Evolutionary conservation across 768 basidiomycete genomes (phyloP).

Genomic region (Cyclocybe aegerita): DNA sequence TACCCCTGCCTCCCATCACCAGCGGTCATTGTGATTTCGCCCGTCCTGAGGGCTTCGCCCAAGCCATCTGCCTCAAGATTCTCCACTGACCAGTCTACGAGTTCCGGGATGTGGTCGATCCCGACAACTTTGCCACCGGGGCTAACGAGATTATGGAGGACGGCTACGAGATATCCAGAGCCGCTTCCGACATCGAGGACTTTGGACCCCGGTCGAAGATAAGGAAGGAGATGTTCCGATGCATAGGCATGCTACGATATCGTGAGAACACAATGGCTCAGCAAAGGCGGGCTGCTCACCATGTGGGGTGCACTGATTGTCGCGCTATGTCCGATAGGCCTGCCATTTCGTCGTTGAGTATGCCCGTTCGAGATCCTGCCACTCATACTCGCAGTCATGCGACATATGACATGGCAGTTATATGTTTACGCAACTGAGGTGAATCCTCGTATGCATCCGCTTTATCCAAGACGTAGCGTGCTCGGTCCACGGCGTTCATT

Average conservation of each 20-base stretch:
- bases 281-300: constrained; percentile 39
- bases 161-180: constrained; percentile 83
- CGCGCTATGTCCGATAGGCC: constrained; percentile 77
- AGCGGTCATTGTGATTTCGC: constrained; percentile 57
- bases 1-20: constrained; percentile 83
- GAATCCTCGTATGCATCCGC: constrained; percentile 73
- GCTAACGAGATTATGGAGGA: constrained; percentile 72
- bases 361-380: neutral
- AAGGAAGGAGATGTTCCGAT: constrained; percentile 70
- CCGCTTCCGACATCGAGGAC: constrained; percentile 92
- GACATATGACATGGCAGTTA: neutral
- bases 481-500: constrained; percentile 69
- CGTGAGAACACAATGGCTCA: neutral
- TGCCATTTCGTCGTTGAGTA: constrained; percentile 21
- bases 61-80: constrained; percentile 74
- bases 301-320: constrained; percentile 98
- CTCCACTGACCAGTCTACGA: constrained; percentile 65
- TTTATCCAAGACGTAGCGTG: constrained; percentile 56
- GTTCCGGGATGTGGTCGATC: constrained; percentile 85
- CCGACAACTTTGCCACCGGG: constrained; percentile 70
- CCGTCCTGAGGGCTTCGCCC: constrained; percentile 48
- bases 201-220: constrained; percentile 64
- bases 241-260: constrained; percentile 80
- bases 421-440: constrained; percentile 55
- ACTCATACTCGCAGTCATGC: neutral